Percentiles rank a stretch among this genome's conserved stretches.
Conservation (phyloP, 1,284 basidiomycete species). For the Xerocomus minutiporus region DNA sequence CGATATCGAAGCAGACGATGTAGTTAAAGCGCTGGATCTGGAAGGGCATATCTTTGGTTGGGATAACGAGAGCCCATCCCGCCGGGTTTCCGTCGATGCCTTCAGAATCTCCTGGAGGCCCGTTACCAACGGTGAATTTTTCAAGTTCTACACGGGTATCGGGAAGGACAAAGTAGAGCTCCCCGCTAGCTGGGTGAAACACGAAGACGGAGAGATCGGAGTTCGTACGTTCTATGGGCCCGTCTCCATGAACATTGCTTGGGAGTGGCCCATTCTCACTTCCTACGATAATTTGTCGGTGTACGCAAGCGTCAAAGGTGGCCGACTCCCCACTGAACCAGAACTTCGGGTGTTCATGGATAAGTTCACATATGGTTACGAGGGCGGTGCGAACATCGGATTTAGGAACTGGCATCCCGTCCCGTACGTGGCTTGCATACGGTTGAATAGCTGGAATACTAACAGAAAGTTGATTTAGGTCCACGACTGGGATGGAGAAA, state of each 20-base stretch:
- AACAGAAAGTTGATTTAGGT: conserved; percentile 37
- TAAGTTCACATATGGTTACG: conserved; percentile 63
- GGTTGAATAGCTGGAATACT: neutral
- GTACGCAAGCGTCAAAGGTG: conserved; percentile 82
- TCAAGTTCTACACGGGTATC: conserved; percentile 46
- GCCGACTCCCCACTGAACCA: conserved; percentile 85
- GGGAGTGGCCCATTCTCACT: conserved; percentile 84
- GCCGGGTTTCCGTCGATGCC: conserved; percentile 50
- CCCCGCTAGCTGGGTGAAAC: conserved; percentile 65
- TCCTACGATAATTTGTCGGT: conserved; percentile 76
- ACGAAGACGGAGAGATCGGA: conserved; percentile 45
- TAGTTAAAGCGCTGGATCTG: conserved; percentile 34
- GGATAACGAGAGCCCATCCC: conserved; percentile 88
- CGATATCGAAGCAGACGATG: conserved; percentile 76
- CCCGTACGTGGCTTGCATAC: conserved; percentile 53
- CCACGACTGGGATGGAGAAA: conserved; percentile 53
- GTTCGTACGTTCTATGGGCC: conserved; percentile 89
- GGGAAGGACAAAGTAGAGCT: conserved; percentile 37
- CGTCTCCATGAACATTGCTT: conserved; percentile 69
- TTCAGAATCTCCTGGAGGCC: conserved; percentile 83
- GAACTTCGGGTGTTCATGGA: conserved; percentile 81
- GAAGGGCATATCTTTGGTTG: conserved; percentile 81
- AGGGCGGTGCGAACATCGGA: conserved; percentile 77
- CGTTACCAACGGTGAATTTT: conserved; percentile 80
- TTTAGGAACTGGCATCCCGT: conserved; percentile 93